Conservation (phyloP, 2,329 filamentous ascomycete genomes). For the Hymenoscyphus fructigenus region DNA sequence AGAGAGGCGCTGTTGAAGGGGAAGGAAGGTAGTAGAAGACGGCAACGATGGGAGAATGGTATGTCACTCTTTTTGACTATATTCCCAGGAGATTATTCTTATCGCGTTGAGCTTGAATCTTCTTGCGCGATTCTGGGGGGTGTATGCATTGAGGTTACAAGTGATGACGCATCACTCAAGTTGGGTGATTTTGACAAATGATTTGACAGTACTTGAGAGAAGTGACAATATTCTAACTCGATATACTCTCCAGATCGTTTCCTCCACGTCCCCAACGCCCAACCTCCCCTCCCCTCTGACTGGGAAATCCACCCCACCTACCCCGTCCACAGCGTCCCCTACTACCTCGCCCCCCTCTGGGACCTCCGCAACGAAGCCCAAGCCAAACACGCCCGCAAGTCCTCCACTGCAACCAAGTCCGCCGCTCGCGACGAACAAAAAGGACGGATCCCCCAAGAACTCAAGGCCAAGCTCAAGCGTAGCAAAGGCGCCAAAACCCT, state of each 20-base stretch:
- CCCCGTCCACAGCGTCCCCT: slow-evolving; percentile 75
- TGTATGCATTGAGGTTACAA: background rate
- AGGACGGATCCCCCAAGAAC: slow-evolving; percentile 71
- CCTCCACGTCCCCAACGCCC: slow-evolving; percentile 79
- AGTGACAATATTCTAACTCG: background rate
- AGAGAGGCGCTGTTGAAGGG: slow-evolving; percentile 66
- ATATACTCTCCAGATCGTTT: slow-evolving; percentile 65
- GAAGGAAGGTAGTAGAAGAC: slow-evolving; percentile 83
- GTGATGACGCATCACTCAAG: background rate
- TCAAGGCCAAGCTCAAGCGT: slow-evolving; percentile 79
- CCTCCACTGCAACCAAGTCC: slow-evolving; percentile 38
- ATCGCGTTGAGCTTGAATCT: background rate
- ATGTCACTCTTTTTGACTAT: slow-evolving; percentile 31
- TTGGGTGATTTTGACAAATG: background rate
- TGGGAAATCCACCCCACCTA: slow-evolving; percentile 83
- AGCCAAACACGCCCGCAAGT: slow-evolving; percentile 11
- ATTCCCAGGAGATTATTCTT: background rate
- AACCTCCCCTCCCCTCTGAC: slow-evolving; percentile 78
- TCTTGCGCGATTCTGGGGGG: no score
- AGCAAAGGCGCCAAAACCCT: slow-evolving; percentile 73
- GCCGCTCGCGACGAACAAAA: slow-evolving; percentile 39
- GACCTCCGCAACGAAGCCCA: slow-evolving; percentile 56
- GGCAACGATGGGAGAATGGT: slow-evolving; percentile 96
- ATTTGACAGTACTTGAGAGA: background rate
- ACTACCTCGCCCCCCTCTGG: slow-evolving; percentile 86